Conservation (phyloP, 1,284 basidiomycete genomes). For the Kalmanozyma brasiliensis region DNA sequence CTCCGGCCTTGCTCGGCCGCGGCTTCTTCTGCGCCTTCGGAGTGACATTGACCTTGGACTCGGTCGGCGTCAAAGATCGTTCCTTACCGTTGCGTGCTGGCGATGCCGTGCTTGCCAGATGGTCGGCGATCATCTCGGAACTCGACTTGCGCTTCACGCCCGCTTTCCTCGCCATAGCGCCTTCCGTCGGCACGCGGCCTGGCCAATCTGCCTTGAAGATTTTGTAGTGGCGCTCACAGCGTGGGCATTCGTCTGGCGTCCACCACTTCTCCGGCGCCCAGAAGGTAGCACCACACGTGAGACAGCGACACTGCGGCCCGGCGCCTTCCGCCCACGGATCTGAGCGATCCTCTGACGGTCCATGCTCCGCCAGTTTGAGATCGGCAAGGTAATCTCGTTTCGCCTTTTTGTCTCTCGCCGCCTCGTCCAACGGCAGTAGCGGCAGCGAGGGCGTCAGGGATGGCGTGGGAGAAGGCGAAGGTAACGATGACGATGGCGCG, state of each 20-base stretch:
- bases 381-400: slow-evolving; percentile 40
- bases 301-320: slow-evolving; percentile 56
- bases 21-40: slow-evolving; percentile 35
- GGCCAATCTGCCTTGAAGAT: slow-evolving; percentile 67
- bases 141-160: slow-evolving; percentile 44
- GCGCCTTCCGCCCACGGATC: slow-evolving; percentile 47
- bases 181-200: slow-evolving; percentile 44
- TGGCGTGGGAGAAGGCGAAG: slow-evolving; percentile 45
- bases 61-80: slow-evolving; percentile 37
- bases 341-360: slow-evolving; percentile 44
- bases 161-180: slow-evolving; percentile 26
- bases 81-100: slow-evolving; percentile 37
- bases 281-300: slow-evolving; percentile 62
- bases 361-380: slow-evolving; percentile 49
- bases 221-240: slow-evolving; percentile 66
- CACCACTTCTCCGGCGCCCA: slow-evolving; percentile 66
- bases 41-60: slow-evolving; percentile 17
- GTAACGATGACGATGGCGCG: slow-evolving; percentile 25
- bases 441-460: slow-evolving; percentile 33
- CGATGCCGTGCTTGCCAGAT: slow-evolving; percentile 30
- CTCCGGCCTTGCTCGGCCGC: slow-evolving; percentile 10
- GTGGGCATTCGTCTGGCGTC: slow-evolving; percentile 64
- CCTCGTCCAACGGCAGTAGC: slow-evolving; percentile 17
- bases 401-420: slow-evolving; percentile 35
- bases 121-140: slow-evolving; percentile 42